Evolutionary conservation across 1,284 basidiomycete species (phyloP), one percentile per base, ranked within the genome.

Genomic region (Leccinum insolens): DNA sequence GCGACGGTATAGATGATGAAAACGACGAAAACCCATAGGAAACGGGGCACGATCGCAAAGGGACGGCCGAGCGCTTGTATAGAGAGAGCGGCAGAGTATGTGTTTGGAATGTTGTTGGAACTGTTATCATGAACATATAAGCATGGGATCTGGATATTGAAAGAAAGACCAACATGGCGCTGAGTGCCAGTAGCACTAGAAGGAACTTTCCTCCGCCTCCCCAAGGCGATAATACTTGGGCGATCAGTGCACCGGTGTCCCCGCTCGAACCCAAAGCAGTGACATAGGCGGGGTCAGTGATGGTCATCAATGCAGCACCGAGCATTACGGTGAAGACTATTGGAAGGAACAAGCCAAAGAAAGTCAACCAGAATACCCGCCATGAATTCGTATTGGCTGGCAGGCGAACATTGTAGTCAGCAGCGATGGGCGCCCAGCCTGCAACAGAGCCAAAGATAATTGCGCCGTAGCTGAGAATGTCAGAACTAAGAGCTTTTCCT

Each of bases 71-170:
- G 81, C 0, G 85, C 80, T 72, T 89, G 88, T 66, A 86, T 82
- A n/a, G 85, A 85, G 39, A 89, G 80, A 3, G 83, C 85, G 2
- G 85, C 81, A 4, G 86, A 86, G 71, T 89, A 88, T 12, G 86
- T 88, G 74, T 86, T 88, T 31, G 86, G 84, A 67, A 87, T 86
- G 71, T 88, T 86, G 76, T 87, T 88, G 14, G 85, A 84, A 55
- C 88, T 57, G 85, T 69, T 17, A 11, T 61, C 6, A 7, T 31
- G 9, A 17, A 46, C 17, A 25, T 46, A 39, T 65, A 1, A 68
- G 65, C 44, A 37, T 22, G 3, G n/a, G 15, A 39, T 25, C 20
- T 1, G 7, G 11, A 15, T 7, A 61, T 61, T 46, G 39, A 17
- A 12, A 4, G 39, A 62, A 22, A 20, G 37, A 74, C 80, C 37